A percentile compares a stretch with the other conserved stretches of the same genome.
These are phyloP conservation scores for Rhizopogon vinicolor DNA, from an alignment of 768 basidiomycete genomes.

Conservation along the genomic window DNA sequence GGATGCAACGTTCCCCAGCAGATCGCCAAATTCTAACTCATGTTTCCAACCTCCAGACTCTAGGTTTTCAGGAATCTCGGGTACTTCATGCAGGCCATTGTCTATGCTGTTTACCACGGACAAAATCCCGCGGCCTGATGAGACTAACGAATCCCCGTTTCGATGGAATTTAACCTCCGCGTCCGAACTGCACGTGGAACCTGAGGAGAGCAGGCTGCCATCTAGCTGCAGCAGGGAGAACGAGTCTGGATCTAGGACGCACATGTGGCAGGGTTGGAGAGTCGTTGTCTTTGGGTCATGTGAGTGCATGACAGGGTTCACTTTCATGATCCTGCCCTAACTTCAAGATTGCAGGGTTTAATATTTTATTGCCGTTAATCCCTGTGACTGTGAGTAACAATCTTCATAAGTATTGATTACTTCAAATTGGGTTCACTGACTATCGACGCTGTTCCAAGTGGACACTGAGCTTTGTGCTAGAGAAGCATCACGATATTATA, in stretches of 20 bases:
- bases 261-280: constrained; percentile 47
- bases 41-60: constrained; percentile 11
- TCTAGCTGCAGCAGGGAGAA: constrained; percentile 1
- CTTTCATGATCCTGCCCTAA: neutral
- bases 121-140: constrained; percentile 6
- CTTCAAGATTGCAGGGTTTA: constrained; percentile 51
- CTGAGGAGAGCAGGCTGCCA: constrained; percentile 1
- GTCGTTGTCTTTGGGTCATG: constrained; percentile 53
- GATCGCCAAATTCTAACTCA: neutral
- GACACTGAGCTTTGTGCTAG: constrained; percentile 44
- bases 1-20: neutral
- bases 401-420: neutral
- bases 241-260: constrained; percentile 5
- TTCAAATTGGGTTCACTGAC: neutral
- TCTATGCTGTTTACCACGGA: constrained; percentile 19
- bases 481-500: constrained; percentile 46
- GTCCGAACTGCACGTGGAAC: constrained; percentile 13
- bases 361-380: constrained; percentile 58
- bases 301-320: constrained; percentile 24
- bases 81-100: constrained; percentile 18
- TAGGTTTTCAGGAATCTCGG: constrained; percentile 20
- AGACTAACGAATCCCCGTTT: constrained; percentile 25
- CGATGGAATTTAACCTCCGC: constrained; percentile 24
- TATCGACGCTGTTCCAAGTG: constrained; percentile 37
- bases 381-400: constrained; percentile 56